Percentiles rank a stretch among this genome's conserved stretches.
phyloP scores from a whole-genome alignment of 2,329 filamentous ascomycete species.

The Calonectria pseudoturangicola region DNA sequence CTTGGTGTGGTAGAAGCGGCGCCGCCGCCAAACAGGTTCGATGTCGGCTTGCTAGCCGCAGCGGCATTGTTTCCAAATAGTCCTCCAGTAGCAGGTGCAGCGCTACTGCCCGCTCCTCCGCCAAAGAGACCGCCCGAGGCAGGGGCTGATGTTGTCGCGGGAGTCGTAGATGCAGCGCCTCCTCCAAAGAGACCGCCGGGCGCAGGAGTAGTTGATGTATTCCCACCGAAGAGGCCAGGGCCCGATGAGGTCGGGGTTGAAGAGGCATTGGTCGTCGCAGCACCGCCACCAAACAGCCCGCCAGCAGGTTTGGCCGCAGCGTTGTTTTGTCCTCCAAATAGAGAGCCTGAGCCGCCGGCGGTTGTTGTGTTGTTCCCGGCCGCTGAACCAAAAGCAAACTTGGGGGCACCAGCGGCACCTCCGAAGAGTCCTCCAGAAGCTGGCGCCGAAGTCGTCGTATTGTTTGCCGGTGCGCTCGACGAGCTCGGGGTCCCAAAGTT shows the following conservation, averaged over 20 bases:
- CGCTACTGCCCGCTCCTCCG: conserved; percentile 51
- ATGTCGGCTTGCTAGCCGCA: conserved; percentile 46
- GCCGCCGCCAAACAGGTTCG: conserved; percentile 54
- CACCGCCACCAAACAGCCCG: conserved; percentile 52
- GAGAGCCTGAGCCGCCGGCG: conserved; percentile 52
- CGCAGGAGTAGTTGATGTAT: conserved; percentile 49
- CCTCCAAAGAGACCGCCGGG: conserved; percentile 54
- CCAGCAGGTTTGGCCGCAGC: conserved; percentile 55
- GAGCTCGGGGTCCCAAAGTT: conserved; percentile 60
- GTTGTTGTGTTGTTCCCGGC: conserved; percentile 54
- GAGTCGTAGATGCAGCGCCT: conserved; percentile 53
- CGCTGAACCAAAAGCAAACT: conserved; percentile 65
- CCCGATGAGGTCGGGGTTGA: conserved; percentile 47
- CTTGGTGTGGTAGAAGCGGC: conserved; percentile 52
- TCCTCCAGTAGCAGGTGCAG: conserved; percentile 51
- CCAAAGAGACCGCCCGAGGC: conserved; percentile 57
- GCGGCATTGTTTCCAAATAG: conserved; percentile 51
- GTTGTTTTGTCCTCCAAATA: conserved; percentile 59
- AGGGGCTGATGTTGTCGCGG: conserved; percentile 48
- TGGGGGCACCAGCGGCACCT: conserved; percentile 55
- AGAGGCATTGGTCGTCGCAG: conserved; percentile 50
- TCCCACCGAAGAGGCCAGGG: conserved; percentile 51
- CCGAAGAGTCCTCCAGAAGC: conserved; percentile 66
- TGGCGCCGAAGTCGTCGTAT: conserved; percentile 61
- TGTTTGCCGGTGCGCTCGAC: conserved; percentile 58